Evolutionary conservation across 805 yeast genomes (phyloP).

Genomic region (Spathaspora hagerdaliae): DNA sequence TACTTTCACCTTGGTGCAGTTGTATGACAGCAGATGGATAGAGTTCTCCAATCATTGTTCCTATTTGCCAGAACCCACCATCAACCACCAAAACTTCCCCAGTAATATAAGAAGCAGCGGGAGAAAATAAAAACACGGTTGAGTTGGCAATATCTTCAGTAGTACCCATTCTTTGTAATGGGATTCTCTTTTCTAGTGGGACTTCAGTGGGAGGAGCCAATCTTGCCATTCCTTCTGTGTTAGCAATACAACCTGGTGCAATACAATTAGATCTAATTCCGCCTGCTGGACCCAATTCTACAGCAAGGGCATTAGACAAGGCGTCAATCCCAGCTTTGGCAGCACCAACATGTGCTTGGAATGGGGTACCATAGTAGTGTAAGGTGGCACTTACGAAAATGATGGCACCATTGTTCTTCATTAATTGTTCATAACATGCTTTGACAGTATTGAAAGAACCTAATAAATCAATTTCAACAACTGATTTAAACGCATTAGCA

Average conservation of each 20-base stretch:
- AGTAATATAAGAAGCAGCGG: conserved; percentile 72
- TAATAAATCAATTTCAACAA: conserved; percentile 77
- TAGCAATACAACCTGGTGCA: conserved; percentile 89
- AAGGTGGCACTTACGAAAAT: conserved; percentile 85
- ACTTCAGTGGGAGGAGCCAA: conserved; percentile 41
- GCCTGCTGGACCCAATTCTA: conserved; percentile 89
- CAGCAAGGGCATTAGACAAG: conserved; percentile 75
- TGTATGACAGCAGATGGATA: conserved; percentile 29
- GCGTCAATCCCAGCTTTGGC: conserved; percentile 97
- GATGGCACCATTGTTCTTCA: conserved; percentile 63
- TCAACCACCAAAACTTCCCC: conserved; percentile 83
- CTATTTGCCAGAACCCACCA: conserved; percentile 88
- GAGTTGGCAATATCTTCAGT: conserved; percentile 82
- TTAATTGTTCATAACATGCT: conserved; percentile 67
- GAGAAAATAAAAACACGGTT: conserved; percentile 78
- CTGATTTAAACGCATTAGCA: conserved; percentile 84
- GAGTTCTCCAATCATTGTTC: conserved; percentile 32
- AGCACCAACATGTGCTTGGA: conserved; percentile 88
- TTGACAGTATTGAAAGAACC: conserved; percentile 90
- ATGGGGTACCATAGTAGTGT: conserved; percentile 85
- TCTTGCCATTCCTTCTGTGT: conserved; percentile 81
- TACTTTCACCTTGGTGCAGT: conserved; percentile 24
- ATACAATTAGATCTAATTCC: conserved; percentile 68
- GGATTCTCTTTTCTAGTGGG: conserved; percentile 44
- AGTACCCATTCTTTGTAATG: conserved; percentile 65